Percentiles rank a stretch among this genome's conserved stretches.
phyloP scores from a whole-genome alignment of 2,329 filamentous ascomycete genomes.

The Alternaria metachromatica region DNA sequence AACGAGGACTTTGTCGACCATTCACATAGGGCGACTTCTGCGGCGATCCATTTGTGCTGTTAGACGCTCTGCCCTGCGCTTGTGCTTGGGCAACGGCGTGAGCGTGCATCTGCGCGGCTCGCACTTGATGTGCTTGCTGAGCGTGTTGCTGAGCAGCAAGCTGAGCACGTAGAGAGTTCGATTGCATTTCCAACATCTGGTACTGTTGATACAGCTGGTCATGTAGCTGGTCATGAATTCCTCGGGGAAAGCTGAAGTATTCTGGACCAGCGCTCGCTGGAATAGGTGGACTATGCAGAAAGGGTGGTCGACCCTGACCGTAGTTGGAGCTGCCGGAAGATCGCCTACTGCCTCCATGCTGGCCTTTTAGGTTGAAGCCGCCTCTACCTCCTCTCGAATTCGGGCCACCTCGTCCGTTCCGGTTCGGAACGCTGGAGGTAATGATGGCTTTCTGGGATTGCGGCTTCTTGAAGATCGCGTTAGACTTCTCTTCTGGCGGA shows the following conservation, averaged over 20 bases:
- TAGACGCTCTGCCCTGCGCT: slow-evolving; percentile 42
- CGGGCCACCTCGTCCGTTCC: slow-evolving; percentile 55
- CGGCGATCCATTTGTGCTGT: slow-evolving; percentile 50
- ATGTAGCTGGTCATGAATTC: slow-evolving; percentile 53
- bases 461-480: slow-evolving; percentile 59
- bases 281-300: slow-evolving; percentile 53
- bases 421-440: slow-evolving; percentile 55
- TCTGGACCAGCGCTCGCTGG: slow-evolving; percentile 46
- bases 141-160: slow-evolving; percentile 46
- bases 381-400: slow-evolving; percentile 55
- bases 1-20: slow-evolving; percentile 40
- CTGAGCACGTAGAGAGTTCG: slow-evolving; percentile 45
- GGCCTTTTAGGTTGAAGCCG: slow-evolving; percentile 58
- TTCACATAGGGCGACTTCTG: slow-evolving; percentile 47
- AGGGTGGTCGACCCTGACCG: slow-evolving; percentile 47
- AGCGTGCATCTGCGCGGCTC: slow-evolving; percentile 46
- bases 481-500: slow-evolving; percentile 76
- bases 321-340: slow-evolving; percentile 64
- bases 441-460: slow-evolving; percentile 63
- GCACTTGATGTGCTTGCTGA: slow-evolving; percentile 48
- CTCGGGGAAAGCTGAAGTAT: slow-evolving; percentile 53
- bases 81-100: slow-evolving; percentile 47
- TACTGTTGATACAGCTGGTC: slow-evolving; percentile 59
- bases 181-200: slow-evolving; percentile 54
- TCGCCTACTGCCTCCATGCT: slow-evolving; percentile 55